Conservation (phyloP, 345 rosid species). For the Cardiospermum halicacabum region DNA sequence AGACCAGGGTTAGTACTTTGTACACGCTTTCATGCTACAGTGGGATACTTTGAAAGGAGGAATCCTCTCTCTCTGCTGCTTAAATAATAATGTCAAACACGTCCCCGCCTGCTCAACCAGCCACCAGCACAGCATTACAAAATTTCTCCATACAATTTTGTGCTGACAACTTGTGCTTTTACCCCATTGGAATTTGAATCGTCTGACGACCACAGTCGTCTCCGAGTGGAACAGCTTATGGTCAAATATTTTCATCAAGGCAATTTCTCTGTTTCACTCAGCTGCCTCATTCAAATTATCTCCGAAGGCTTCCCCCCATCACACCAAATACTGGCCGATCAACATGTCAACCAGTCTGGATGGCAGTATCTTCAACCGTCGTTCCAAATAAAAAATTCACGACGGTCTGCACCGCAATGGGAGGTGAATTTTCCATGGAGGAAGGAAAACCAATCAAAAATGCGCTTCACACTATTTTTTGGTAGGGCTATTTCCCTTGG, state of each 20-base stretch:
- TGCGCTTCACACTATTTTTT: conserved; percentile 52
- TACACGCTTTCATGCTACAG: conserved; percentile 45
- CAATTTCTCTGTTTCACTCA: conserved; percentile 3
- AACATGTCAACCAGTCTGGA: conserved; percentile 16
- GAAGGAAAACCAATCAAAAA: conserved; percentile 22
- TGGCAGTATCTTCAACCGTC: conserved; percentile 18
- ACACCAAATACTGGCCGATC: conserved; percentile 11
- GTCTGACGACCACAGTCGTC: not conserved
- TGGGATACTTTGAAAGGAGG: conserved; percentile 20
- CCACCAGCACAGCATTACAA: conserved; percentile 20
- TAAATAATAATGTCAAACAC: conserved; percentile 21
- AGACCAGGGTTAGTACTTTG: conserved; percentile 43
- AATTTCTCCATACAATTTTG: conserved; percentile 8
- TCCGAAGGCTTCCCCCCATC: conserved; percentile 12
- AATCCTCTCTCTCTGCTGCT: conserved; percentile 31
- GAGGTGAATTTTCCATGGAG: conserved; percentile 19
- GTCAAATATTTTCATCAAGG: conserved; percentile 9
- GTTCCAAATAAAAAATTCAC: conserved; percentile 4
- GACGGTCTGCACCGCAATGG: conserved; percentile 21
- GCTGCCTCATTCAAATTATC: conserved; percentile 9
- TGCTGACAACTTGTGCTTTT: conserved; percentile 9
- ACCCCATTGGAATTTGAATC: not conserved
- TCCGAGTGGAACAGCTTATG: conserved; percentile 7
- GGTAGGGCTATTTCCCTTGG: conserved; percentile 60
- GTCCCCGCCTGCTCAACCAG: conserved; percentile 2